Conservation (phyloP, 257 asterid species). For the Misopates orontium region DNA sequence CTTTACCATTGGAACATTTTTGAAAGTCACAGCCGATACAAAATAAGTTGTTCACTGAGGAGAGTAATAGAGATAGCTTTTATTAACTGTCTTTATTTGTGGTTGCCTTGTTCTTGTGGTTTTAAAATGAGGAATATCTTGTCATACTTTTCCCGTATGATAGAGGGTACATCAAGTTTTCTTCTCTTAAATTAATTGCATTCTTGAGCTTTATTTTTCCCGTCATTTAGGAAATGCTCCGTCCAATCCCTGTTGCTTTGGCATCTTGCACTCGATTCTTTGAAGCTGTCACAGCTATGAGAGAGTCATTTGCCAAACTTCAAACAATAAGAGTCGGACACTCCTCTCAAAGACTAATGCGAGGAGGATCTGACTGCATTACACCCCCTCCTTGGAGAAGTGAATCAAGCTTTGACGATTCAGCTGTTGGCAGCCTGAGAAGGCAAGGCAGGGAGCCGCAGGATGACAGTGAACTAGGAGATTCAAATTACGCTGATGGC, state of each 20-base stretch:
- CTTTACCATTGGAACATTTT: not conserved
- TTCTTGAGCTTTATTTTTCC: conserved; percentile 16
- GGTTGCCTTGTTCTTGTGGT: not conserved
- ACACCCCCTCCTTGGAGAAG: conserved; percentile 83
- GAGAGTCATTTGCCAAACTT: conserved; percentile 84
- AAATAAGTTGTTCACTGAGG: not conserved
- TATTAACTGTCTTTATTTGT: not conserved
- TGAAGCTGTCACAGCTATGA: conserved; percentile 97
- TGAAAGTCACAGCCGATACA: not conserved
- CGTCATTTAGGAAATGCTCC: conserved; percentile 76
- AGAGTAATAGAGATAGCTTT: not conserved
- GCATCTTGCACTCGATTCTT: conserved; percentile 97
- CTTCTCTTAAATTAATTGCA: conserved; percentile 7
- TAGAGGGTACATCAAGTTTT: conserved; percentile 1
- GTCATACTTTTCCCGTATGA: not conserved
- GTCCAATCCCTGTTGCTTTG: conserved; percentile 95
- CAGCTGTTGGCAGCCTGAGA: conserved; percentile 40
- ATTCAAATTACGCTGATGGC: conserved; percentile 42
- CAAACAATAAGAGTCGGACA: conserved; percentile 80
- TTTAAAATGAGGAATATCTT: not conserved
- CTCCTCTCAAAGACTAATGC: conserved; percentile 48
- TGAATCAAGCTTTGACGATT: conserved; percentile 67
- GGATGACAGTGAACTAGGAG: conserved; percentile 43
- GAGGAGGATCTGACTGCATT: conserved; percentile 62
- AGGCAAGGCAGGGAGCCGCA: conserved; percentile 43